Evolutionary conservation across 2,329 filamentous ascomycete genomes (phyloP), one percentile per base, ranked within the genome.

Genomic region (Tolypocladium sp.): DNA sequence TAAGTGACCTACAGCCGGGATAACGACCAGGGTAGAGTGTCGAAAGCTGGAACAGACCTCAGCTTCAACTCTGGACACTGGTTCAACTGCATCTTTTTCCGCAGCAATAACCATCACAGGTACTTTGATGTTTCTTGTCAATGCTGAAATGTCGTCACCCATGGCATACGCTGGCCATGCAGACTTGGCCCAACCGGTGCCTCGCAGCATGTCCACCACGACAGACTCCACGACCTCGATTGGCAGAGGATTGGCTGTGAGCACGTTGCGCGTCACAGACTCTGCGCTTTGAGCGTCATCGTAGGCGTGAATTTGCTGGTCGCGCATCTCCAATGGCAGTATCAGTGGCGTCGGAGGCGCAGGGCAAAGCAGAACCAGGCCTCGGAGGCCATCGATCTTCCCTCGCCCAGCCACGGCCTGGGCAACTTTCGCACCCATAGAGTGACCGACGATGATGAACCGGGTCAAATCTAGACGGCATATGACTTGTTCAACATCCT

Each of bases 151-250:
- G 40, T 62, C 53, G 20, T 60, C 58, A 4, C 38, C 51, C 61
- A 62, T 62, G 13, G 37, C 61, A 40, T 60, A 58, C 17, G 1
- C 27, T 6, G 61, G 58, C 61, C 61, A 62, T 15, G 58, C 58
- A 10, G 37, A 20, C 22, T 40, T 38, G 3, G 59, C 61, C 15
- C 46, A 46, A 15, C 15, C 2, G 33, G 54, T 58, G 4, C 61
- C 59, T 27, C 17, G 15, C n/a, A 62, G 30, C 61, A 60, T 62
- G 25, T 62, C 61, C 20, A 33, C 25, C 1, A 60, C 59, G 5
- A 58, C 25, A 5, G 4, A 12, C n/a, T 49, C n/a, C 22, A 59
- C n/a, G 22, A 49, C 42, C 12, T 25, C 46, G 9, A 41, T 25
- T 5, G 42, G 42, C 22, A 53, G 42, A 7, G 55, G 46, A 15